Percentiles rank a stretch among this genome's conserved stretches.
These are phyloP conservation scores for Macrophomina pseudophaseolina DNA, from an alignment of 2,329 filamentous ascomycete genomes.

Conservation along the genomic window DNA sequence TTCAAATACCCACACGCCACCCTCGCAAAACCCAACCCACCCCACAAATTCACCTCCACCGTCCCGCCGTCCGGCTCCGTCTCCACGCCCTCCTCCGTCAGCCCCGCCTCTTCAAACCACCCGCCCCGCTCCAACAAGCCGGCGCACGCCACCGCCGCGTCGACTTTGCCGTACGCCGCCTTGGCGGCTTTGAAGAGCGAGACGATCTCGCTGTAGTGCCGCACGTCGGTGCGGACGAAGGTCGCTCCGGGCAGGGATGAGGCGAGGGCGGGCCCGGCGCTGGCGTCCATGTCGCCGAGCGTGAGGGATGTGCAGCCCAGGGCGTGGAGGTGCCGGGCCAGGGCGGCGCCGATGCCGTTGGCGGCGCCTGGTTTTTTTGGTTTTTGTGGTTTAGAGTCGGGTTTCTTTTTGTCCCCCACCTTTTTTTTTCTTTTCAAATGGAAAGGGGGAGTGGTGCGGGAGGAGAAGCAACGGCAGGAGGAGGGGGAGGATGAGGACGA, in stretches of 20 bases:
- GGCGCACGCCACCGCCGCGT: conserved; percentile 57
- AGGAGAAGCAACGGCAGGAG: too few species aligned
- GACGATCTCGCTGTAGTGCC: conserved; percentile 53
- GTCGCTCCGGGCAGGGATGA: conserved; percentile 31
- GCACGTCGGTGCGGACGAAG: conserved; percentile 54
- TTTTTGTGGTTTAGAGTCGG: neutral
- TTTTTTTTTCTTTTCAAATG: too few species aligned
- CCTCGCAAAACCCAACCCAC: conserved; percentile 54
- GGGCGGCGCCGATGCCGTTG: conserved; percentile 52
- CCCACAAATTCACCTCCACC: conserved; percentile 55
- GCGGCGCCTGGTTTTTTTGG: conserved; percentile 45
- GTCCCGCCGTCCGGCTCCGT: conserved; percentile 34
- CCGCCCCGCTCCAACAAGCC: conserved; percentile 52
- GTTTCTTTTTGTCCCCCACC: too few species aligned
- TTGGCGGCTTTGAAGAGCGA: conserved; percentile 54
- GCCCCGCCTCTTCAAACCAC: conserved; percentile 50
- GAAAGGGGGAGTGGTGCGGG: too few species aligned
- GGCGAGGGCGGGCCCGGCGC: conserved; percentile 39
- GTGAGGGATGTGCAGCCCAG: conserved; percentile 47
- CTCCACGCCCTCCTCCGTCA: conserved; percentile 49
- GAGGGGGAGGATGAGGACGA: too few species aligned
- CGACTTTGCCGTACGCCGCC: conserved; percentile 52
- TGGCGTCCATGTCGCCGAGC: conserved; percentile 50
- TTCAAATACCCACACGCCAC: conserved; percentile 56
- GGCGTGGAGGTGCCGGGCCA: conserved; percentile 47